Base-by-base conservation (phyloP, 768 basidiomycete species). In the Pulveroboletus sp. region DNA sequence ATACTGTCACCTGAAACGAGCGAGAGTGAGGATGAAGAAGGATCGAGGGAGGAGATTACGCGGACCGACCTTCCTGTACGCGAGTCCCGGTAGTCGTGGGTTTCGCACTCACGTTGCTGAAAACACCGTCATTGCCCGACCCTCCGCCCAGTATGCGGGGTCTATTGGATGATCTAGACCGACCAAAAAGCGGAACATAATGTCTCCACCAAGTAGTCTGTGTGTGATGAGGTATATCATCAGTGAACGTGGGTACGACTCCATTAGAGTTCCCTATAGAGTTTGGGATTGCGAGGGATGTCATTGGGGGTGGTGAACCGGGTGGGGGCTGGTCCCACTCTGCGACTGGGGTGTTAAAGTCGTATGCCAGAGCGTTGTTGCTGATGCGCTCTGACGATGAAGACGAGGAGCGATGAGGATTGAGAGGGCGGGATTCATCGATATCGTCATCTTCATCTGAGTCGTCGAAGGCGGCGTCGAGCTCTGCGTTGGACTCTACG, bases 31-130 rank as follows among this genome's bases (percentile, higher is more conserved):
- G 32, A 50, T 24, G 20, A 48, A 23, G 10, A 22, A 16, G 12
- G 13, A 16, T 3, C 36, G 41, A 46, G 7, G 17, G n/a, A 26
- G 29, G 29, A 30, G 13, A 43, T 26, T 42, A 43, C 13, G 19
- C 47, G 44, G 41, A 56, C 39, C 3, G 12, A 60, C 86, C 86
- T 55, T 85, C 77, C 60, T 79, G 81, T 20, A 85, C 65, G 41
- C 75, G 73, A 23, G 76, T 61, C 19, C 86, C 86, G 16, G 71
- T 63, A 36, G 81, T 73, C 7, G 60, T 50, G 2, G 86, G 86
- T 61, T 96, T 95, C 14, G 95, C 95, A 34, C 83, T 84, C n/a
- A 98, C 82, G 66, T 97, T 98, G 27, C 84, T 87, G 68, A 97
- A 98, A 19, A 98, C 94, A 16, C 94, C 95, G 51, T 94, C 93